Percentiles rank a stretch among this genome's conserved stretches.
Evolutionary conservation across 2,329 filamentous ascomycete species (phyloP).

Genomic region (Pseudogymnoascus destructans): DNA sequence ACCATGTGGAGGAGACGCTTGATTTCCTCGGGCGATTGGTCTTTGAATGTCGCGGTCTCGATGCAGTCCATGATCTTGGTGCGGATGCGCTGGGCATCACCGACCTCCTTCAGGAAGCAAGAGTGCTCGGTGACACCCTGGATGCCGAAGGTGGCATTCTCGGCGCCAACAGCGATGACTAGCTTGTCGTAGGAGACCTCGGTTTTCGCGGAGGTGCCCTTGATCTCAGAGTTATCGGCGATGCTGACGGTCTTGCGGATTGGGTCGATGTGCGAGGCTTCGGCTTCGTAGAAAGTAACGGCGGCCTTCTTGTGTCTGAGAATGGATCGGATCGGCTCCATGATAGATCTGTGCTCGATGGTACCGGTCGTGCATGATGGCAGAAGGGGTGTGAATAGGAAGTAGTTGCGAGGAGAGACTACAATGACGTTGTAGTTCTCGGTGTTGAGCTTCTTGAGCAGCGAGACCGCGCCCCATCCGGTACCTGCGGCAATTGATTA

Average conservation of each 20-base stretch:
- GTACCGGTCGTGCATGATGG: conserved; percentile 95
- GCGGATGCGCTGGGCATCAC: conserved; percentile 87
- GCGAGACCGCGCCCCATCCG: conserved; percentile 90
- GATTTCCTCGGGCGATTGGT: conserved; percentile 74
- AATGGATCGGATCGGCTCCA: conserved; percentile 97
- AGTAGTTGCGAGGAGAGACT: conserved; percentile 97
- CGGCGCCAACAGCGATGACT: conserved; percentile 89
- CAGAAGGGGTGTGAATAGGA: conserved; percentile 95
- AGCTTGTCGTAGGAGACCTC: conserved; percentile 98
- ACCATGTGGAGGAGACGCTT: conserved; percentile 97
- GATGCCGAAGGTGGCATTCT: conserved; percentile 98
- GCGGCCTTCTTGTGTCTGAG: conserved; percentile 85
- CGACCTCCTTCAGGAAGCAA: conserved; percentile 97
- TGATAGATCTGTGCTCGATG: conserved; percentile 98
- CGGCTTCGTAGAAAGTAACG: conserved; percentile 96
- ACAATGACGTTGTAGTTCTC: conserved; percentile 99
- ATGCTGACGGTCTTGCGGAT: conserved; percentile 81
- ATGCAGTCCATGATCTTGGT: conserved; percentile 99
- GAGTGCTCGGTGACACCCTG: conserved; percentile 89
- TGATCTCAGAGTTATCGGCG: conserved; percentile 84
- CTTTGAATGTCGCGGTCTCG: conserved; percentile 97
- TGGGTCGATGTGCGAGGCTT: conserved; percentile 89
- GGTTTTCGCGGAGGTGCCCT: conserved; percentile 67
- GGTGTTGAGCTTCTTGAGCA: conserved; percentile 96
- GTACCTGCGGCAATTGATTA: conserved; percentile 48